A percentile compares a stretch with the other conserved stretches of the same genome.
phyloP scores from a whole-genome alignment of 1,284 basidiomycete genomes.

The Ceratobasidium sp. region DNA sequence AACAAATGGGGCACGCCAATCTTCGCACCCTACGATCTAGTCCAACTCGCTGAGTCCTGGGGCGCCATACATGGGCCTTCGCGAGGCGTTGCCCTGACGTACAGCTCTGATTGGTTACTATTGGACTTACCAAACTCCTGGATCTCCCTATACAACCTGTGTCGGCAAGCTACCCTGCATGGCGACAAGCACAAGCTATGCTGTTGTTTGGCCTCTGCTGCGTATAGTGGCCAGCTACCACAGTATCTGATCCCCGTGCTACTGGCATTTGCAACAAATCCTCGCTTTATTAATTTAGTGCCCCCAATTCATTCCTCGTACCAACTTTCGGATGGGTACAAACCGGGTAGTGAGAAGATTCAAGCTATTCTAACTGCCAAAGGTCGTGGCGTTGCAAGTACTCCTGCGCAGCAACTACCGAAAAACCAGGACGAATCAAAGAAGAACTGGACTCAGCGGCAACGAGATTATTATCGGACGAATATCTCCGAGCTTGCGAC shows the following conservation, averaged over 20 bases:
- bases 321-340: background rate
- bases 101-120: background rate
- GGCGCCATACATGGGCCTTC: background rate
- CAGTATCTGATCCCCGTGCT: conserved; percentile 6
- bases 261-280: conserved; percentile 15
- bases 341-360: background rate
- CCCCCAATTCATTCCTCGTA: conserved; percentile 15
- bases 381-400: background rate
- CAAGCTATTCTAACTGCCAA: background rate
- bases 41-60: conserved; percentile 7
- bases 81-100: background rate
- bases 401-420: background rate
- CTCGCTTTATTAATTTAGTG: background rate
- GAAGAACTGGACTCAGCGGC: background rate
- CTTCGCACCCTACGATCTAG: background rate
- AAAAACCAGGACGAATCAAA: background rate
- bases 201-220: background rate
- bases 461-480: background rate
- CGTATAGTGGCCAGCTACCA: background rate
- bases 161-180: background rate
- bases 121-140: conserved; percentile 6
- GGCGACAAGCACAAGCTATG: conserved; percentile 4
- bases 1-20: background rate
- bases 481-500: background rate
- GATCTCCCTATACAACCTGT: conserved; percentile 14